Percentiles rank a stretch among this genome's conserved stretches.
Conservation (phyloP, 495 filamentous ascomycete species). For the Pyrenopolyporus hunteri region DNA sequence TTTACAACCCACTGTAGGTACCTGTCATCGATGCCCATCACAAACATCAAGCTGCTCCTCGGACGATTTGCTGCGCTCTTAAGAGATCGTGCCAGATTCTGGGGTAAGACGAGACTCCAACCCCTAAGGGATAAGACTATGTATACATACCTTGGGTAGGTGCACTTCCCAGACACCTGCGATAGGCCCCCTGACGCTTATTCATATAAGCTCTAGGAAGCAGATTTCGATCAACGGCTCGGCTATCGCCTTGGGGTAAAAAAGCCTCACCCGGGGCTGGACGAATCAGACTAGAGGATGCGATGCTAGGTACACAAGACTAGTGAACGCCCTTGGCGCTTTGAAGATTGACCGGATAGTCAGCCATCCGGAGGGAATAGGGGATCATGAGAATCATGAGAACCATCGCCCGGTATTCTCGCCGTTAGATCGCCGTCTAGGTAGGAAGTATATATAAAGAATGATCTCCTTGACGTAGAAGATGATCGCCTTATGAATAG, state of each 20-base stretch:
- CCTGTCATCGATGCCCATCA: constrained; percentile 18
- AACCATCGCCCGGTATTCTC: constrained; percentile 18
- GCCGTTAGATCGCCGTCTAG: constrained; percentile 26
- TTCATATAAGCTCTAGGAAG: constrained; percentile 18
- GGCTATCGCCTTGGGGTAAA: constrained; percentile 8
- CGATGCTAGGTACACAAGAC: constrained; percentile 3
- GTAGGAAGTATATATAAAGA: constrained; percentile 28
- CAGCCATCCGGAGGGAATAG: constrained; percentile 23
- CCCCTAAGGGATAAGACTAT: not conserved
- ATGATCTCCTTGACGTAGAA: constrained; percentile 25
- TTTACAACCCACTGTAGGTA: no score
- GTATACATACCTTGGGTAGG: no score
- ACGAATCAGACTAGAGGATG: constrained; percentile 17
- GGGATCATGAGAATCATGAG: constrained; percentile 27
- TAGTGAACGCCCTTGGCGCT: constrained; percentile 21
- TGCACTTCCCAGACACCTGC: no score
- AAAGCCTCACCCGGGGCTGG: constrained; percentile 21
- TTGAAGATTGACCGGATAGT: constrained; percentile 34
- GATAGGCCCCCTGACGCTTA: constrained; percentile 11
- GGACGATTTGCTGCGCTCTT: constrained; percentile 5
- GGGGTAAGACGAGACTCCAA: constrained; percentile 7
- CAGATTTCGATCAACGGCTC: constrained; percentile 5
- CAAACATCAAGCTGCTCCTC: constrained; percentile 11
- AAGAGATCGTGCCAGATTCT: constrained; percentile 4
- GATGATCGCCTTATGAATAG: constrained; percentile 32